Base-by-base conservation (phyloP, 768 basidiomycete genomes). In the Russula dissimulans region DNA sequence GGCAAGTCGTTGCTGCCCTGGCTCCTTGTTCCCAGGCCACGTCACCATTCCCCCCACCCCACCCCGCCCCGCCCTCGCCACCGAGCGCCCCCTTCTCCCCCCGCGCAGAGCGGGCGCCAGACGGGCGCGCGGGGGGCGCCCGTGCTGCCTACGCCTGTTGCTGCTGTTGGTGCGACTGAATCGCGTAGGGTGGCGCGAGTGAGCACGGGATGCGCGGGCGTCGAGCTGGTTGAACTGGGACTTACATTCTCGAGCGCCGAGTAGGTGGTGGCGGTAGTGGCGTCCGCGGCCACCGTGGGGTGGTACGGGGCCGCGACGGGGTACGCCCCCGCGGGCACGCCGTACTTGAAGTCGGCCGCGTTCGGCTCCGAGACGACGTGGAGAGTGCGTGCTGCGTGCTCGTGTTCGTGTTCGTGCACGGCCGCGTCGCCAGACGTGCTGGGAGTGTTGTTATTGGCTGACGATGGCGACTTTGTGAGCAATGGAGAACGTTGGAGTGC, bases 281-380 rank as follows among this genome's bases (percentile, higher is more conserved):
- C 34, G 34, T 10, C 34, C 39, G 39, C 39, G 10, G 39, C 39
- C 17, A 29, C 48, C n/a, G 5, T 31, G 32, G 48, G 78, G 54
- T 12, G 71, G 68, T 78, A 79, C 9, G 72, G 73, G 51, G 71
- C 67, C 38, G 70, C 69, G 48, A 68, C 70, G 55, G 72, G 73
- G 67, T 71, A 74, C 32, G 86, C 87, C 65, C 87, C 87, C 11
- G 82, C 80, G 1, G 87, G 87, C n/a, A 89, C 85, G 65, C 79
- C 74, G 66, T 87, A 87, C 36, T 81, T 80, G 45, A 76, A 79
- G 57, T 82, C 69, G 57, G 81, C 74, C 38, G 80, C 77, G 71
- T 88, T 85, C 42, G 87, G 87, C 69, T 86, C 78, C 36, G 85
- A 87, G 63, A 88, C 87, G 63, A 89, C 85, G 67, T 89, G 85